Evolutionary conservation across 129 eudicot genomes (phyloP).

Genomic region (Lactuca saligna): DNA sequence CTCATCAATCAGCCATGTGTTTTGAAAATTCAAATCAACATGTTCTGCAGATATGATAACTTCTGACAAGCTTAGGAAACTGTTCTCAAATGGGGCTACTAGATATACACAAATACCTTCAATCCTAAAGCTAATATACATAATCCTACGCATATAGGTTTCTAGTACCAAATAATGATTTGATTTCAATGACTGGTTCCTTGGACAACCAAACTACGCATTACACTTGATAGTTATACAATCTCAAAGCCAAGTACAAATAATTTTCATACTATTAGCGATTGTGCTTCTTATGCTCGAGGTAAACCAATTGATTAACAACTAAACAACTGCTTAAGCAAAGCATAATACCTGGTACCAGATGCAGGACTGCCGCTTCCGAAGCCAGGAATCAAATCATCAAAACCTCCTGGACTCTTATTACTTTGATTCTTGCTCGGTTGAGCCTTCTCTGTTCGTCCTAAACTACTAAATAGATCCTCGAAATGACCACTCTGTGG

Average conservation of each 20-base stretch:
- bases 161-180: too few relatives aligned
- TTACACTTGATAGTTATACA: neutral
- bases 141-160: too few relatives aligned
- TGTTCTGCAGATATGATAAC: too few relatives aligned
- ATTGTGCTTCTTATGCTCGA: slow-evolving; percentile 10
- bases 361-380: slow-evolving; percentile 53
- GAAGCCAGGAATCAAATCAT: slow-evolving; percentile 52
- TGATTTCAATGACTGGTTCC: too few relatives aligned
- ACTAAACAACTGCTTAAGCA: slow-evolving; percentile 1
- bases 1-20: too few relatives aligned
- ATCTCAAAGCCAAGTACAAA: slow-evolving; percentile 21
- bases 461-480: slow-evolving; percentile 27
- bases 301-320: neutral
- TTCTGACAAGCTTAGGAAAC: too few relatives aligned
- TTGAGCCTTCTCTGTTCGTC: slow-evolving; percentile 28
- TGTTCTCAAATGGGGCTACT: too few relatives aligned
- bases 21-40: too few relatives aligned
- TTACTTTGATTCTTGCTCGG: slow-evolving; percentile 8
- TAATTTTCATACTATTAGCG: neutral
- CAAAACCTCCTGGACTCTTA: slow-evolving; percentile 22
- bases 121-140: too few relatives aligned
- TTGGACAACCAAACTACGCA: neutral
- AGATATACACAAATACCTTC: too few relatives aligned
- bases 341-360: slow-evolving; percentile 54
- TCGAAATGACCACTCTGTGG: slow-evolving; percentile 31